Evolutionary conservation across 1,284 basidiomycete genomes (phyloP), one percentile per base, ranked within the genome.

Genomic region (Pascua guehoae): DNA sequence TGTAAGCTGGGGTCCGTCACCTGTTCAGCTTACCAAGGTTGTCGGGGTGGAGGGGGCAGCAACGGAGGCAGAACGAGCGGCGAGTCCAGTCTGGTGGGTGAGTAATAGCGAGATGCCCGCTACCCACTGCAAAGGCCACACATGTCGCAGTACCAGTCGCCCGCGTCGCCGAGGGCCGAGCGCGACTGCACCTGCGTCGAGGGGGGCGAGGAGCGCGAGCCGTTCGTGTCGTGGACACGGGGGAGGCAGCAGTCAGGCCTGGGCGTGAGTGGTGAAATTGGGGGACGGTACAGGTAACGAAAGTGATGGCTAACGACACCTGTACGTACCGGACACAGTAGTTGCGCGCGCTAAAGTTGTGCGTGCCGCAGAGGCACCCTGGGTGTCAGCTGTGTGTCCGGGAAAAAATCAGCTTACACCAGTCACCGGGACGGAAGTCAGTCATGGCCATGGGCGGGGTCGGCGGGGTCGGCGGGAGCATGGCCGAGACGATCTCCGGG

Each of bases 61-160:
- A 59, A 40, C 58, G 58, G 2, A 59, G 18, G 36, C 58, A 59
- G 51, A 53, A 56, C 11, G 50, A 24, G 39, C 58, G 49, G 24
- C 58, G 53, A 24, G 53, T 46, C 58, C 58, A 59, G 58, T 59
- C 57, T 59, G 53, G 4, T 1, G 16, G 41, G 43, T 49, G 14
- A 52, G 46, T 14, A 11, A 4, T 36, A 2, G 12, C 4, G 18
- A 24, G 5, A 12, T 4, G 24, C 1, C 2, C 17, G 16, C 12
- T 36, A 54, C 57, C 38, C 49, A 59, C 57, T 59, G 47, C 58
- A 59, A 12, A 59, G 47, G 1, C 58, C 58, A 32, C 58, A 59
- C 40, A 43, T 32, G 47, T 59, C 58, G 37, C 58, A 59, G 50
- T 53, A 59, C 58, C 58, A 59, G 53, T 59, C 58, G 2, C 58